A percentile compares a stretch with the other conserved stretches of the same genome.
Evolutionary conservation across 2,329 filamentous ascomycete genomes (phyloP).

Genomic region (Verticillium alfalfae): DNA sequence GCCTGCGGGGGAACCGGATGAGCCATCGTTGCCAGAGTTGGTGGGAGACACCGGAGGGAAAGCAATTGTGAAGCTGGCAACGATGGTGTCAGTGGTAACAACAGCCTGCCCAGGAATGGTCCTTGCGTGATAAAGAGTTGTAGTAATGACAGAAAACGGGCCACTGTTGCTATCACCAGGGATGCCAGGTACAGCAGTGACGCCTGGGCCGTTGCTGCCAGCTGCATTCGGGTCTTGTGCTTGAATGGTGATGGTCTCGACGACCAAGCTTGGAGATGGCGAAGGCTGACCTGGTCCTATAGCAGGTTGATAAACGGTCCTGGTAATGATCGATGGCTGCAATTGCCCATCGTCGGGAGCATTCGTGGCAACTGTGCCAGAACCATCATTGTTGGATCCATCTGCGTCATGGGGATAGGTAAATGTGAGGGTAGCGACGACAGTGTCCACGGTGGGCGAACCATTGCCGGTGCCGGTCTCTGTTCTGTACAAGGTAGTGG

Average conservation of each 20-base stretch:
- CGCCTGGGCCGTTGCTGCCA: not conserved
- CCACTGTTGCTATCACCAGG: not conserved
- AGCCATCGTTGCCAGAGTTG: conserved; percentile 1
- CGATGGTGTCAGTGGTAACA: conserved; percentile 6
- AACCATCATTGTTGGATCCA: not conserved
- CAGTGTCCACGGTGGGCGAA: not conserved
- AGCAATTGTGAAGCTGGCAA: conserved; percentile 19
- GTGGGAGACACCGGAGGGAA: conserved; percentile 9
- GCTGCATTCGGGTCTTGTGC: not conserved
- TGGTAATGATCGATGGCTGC: not conserved
- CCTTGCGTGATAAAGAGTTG: conserved; percentile 7
- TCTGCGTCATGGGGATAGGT: conserved; percentile 2
- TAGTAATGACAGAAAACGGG: conserved; percentile 7
- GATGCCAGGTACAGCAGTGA: not conserved
- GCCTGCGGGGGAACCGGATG: not conserved
- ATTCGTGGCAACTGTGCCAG: not conserved
- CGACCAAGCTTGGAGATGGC: not conserved
- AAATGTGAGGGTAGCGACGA: conserved; percentile 8
- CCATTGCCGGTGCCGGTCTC: not conserved
- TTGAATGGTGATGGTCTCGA: not conserved
- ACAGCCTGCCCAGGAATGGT: conserved; percentile 1
- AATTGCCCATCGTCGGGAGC: not conserved
- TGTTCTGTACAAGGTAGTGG: conserved; percentile 4
- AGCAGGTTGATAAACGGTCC: conserved; percentile 1
- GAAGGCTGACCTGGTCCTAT: not conserved